Conservation (phyloP, 768 basidiomycete species). For the Trametes maxima region DNA sequence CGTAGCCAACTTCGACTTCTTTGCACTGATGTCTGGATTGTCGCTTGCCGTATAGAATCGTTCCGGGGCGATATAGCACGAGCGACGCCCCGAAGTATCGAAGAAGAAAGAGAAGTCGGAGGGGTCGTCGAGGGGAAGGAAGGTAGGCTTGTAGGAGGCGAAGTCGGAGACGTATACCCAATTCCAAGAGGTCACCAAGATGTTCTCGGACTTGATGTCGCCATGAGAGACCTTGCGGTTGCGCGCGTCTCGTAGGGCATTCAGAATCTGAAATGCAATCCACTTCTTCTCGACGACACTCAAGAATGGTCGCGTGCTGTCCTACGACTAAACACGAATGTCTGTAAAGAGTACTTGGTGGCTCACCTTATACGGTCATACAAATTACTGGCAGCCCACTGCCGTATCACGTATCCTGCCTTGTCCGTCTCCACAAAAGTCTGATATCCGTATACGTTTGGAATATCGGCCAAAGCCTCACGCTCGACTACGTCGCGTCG, state of each 20-base stretch:
- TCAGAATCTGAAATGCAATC: constrained; percentile 93
- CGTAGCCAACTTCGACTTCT: constrained; percentile 56
- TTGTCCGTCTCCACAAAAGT: constrained; percentile 92
- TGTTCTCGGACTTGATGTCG: constrained; percentile 96
- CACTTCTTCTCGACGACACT: constrained; percentile 94
- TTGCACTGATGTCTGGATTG: constrained; percentile 67
- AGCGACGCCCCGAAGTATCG: constrained; percentile 90
- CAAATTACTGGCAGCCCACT: constrained; percentile 92
- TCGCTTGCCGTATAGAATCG: constrained; percentile 81
- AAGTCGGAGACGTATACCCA: constrained; percentile 97
- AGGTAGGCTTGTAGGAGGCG: constrained; percentile 92
- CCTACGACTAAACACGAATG: background rate
- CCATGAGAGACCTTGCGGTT: constrained; percentile 92
- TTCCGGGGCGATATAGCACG: constrained; percentile 96
- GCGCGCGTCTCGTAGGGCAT: constrained; percentile 80
- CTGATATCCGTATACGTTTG: constrained; percentile 89
- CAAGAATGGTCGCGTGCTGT: constrained; percentile 93
- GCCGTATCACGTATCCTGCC: constrained; percentile 92
- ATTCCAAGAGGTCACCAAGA: constrained; percentile 95
- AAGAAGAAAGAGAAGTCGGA: constrained; percentile 98
- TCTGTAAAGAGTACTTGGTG: background rate
- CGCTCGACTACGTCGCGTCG: constrained; percentile 64
- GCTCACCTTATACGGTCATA: constrained; percentile 96
- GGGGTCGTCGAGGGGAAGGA: constrained; percentile 93
- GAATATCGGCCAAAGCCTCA: constrained; percentile 79